These are phyloP conservation scores for Chaetomium cochliodes DNA, from an alignment of 495 filamentous ascomycete genomes.

Conservation along the genomic window DNA sequence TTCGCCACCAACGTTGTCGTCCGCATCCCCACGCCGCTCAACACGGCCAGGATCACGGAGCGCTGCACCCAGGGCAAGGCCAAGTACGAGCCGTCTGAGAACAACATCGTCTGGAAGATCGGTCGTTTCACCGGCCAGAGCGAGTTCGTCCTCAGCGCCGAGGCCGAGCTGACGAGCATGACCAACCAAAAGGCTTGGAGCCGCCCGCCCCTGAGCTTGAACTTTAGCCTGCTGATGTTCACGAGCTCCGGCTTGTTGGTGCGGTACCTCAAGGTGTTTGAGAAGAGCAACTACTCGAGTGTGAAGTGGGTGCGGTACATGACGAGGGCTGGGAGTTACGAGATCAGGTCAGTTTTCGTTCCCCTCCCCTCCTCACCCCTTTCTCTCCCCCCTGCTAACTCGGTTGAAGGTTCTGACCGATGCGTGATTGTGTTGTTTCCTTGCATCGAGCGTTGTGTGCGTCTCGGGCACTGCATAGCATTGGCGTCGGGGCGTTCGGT, in stretches of 20 bases:
- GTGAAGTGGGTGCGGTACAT: conserved; percentile 99
- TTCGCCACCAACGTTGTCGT: conserved; percentile 98
- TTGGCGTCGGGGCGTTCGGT: conserved; percentile 18
- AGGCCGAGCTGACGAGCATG: conserved; percentile 92
- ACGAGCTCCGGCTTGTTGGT: conserved; percentile 90
- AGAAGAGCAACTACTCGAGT: conserved; percentile 97
- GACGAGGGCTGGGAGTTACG: conserved; percentile 87
- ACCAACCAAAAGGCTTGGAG: conserved; percentile 99
- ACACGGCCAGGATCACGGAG: conserved; percentile 93
- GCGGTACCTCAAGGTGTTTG: conserved; percentile 97
- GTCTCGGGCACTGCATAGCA: conserved; percentile 24
- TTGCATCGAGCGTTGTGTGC: not conserved
- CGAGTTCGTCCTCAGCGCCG: conserved; percentile 91
- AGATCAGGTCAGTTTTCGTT: conserved; percentile 59
- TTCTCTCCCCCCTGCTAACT: not conserved
- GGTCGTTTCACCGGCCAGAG: conserved; percentile 91
- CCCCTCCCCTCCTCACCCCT: not conserved
- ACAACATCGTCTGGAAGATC: conserved; percentile 99
- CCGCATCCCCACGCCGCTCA: conserved; percentile 91
- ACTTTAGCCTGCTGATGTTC: conserved; percentile 95
- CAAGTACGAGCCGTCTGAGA: conserved; percentile 97
- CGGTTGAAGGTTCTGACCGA: conserved; percentile 25
- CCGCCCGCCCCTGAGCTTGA: conserved; percentile 85
- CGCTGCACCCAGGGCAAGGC: conserved; percentile 93
- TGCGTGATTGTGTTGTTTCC: not conserved